A percentile compares a stretch with the other conserved stretches of the same genome.
phyloP scores from a whole-genome alignment of 805 yeast genomes.

The Ogataea trehaloabstinens region DNA sequence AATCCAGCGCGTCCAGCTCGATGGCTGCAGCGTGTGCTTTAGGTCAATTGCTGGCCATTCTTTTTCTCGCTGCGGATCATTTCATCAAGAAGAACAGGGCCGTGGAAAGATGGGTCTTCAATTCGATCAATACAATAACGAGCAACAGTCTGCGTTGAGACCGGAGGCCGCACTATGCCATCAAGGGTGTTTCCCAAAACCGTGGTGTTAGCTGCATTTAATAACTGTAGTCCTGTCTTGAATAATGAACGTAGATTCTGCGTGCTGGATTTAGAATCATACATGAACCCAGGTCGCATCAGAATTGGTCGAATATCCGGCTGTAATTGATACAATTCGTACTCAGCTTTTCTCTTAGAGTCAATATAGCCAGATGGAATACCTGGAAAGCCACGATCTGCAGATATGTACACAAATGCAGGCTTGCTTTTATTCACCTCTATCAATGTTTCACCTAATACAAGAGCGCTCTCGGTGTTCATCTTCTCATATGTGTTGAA shows the following conservation, averaged over 20 bases:
- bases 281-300: constrained; percentile 83
- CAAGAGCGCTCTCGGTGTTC: constrained; percentile 67
- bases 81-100: constrained; percentile 59
- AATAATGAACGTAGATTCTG: constrained; percentile 40
- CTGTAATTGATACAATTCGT: constrained; percentile 39
- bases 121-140: constrained; percentile 53
- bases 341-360: constrained; percentile 78
- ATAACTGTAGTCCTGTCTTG: constrained; percentile 40
- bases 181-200: constrained; percentile 44
- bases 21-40: no score
- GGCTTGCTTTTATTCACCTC: constrained; percentile 20
- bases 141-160: constrained; percentile 71
- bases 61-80: constrained; percentile 24
- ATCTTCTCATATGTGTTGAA: constrained; percentile 56
- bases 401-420: constrained; percentile 74
- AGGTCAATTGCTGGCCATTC: neutral
- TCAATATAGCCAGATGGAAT: constrained; percentile 69
- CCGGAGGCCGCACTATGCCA: constrained; percentile 55
- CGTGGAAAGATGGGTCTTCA: constrained; percentile 47
- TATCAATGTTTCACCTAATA: constrained; percentile 56
- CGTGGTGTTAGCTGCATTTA: constrained; percentile 42
- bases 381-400: constrained; percentile 68
- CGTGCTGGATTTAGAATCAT: constrained; percentile 42
- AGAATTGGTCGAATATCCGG: constrained; percentile 59
- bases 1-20: no score